Conservation (phyloP, 768 basidiomycete genomes). For the Tephrocybe rancida region DNA sequence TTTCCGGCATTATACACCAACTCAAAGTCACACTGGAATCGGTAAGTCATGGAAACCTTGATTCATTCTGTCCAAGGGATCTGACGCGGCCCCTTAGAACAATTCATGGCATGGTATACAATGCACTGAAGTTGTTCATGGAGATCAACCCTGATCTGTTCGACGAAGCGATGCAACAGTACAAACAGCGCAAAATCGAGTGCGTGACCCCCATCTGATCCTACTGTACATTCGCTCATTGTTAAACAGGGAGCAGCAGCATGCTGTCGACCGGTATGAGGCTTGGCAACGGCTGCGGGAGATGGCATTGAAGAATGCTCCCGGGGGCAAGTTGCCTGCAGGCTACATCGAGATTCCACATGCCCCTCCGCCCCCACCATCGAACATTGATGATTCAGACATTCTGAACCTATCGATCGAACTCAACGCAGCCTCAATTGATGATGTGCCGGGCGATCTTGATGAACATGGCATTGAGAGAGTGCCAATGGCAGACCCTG, state of each 20-base stretch:
- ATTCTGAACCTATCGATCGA: conserved; percentile 90
- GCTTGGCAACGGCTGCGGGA: conserved; percentile 89
- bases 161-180: conserved; percentile 90
- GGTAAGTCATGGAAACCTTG: conserved; percentile 67
- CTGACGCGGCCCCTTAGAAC: conserved; percentile 57
- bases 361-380: conserved; percentile 76
- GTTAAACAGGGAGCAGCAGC: conserved; percentile 76
- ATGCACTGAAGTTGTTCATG: conserved; percentile 98
- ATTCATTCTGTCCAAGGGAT: conserved; percentile 3
- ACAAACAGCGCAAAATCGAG: conserved; percentile 87
- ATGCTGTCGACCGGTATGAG: conserved; percentile 81
- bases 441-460: conserved; percentile 68
- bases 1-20: conserved; percentile 96
- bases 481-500: conserved; percentile 92
- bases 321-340: conserved; percentile 68
- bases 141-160: conserved; percentile 98
- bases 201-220: conserved; percentile 41
- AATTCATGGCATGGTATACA: conserved; percentile 99
- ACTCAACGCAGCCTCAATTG: conserved; percentile 81
- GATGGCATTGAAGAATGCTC: conserved; percentile 70
- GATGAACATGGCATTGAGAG: conserved; percentile 85
- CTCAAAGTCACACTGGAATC: conserved; percentile 98
- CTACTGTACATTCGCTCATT: not conserved
- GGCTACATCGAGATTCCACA: conserved; percentile 72
- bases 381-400: conserved; percentile 79